These are phyloP conservation scores for Podospora conica DNA, from an alignment of 495 filamentous ascomycete genomes.

Conservation along the genomic window DNA sequence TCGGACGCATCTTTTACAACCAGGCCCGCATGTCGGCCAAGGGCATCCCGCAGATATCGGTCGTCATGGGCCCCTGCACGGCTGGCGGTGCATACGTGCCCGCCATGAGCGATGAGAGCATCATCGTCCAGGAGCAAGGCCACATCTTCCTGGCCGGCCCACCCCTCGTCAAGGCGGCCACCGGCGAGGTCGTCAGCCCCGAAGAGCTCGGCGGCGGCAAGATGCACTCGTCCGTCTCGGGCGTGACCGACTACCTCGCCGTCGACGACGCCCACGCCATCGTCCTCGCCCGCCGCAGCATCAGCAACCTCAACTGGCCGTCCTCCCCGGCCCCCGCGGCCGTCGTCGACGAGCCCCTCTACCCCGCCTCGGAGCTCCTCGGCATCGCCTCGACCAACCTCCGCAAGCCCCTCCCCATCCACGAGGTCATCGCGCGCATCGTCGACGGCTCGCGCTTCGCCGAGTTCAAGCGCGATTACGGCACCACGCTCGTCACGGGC, in stretches of 20 bases:
- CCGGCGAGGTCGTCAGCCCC: constrained; percentile 85
- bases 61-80: constrained; percentile 97
- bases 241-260: constrained; percentile 95
- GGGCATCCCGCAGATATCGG: constrained; percentile 87
- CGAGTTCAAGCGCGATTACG: constrained; percentile 94
- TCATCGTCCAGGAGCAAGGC: constrained; percentile 91
- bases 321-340: constrained; percentile 14
- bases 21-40: constrained; percentile 85
- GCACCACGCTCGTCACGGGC: constrained; percentile 83
- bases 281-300: constrained; percentile 73
- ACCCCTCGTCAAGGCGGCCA: constrained; percentile 93
- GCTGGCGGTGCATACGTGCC: constrained; percentile 96
- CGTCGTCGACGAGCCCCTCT: constrained; percentile 61
- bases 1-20: constrained; percentile 97
- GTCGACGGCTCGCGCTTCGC: constrained; percentile 86
- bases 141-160: constrained; percentile 96
- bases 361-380: constrained; percentile 72
- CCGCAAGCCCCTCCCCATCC: constrained; percentile 71
- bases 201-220: constrained; percentile 93
- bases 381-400: constrained; percentile 89
- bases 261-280: constrained; percentile 92
- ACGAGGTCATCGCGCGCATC: constrained; percentile 89
- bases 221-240: constrained; percentile 82
- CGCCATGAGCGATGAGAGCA: constrained; percentile 94
- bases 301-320: constrained; percentile 87